Base-by-base conservation (phyloP, 495 filamentous ascomycete genomes). In the Daldinia caldariorum region DNA sequence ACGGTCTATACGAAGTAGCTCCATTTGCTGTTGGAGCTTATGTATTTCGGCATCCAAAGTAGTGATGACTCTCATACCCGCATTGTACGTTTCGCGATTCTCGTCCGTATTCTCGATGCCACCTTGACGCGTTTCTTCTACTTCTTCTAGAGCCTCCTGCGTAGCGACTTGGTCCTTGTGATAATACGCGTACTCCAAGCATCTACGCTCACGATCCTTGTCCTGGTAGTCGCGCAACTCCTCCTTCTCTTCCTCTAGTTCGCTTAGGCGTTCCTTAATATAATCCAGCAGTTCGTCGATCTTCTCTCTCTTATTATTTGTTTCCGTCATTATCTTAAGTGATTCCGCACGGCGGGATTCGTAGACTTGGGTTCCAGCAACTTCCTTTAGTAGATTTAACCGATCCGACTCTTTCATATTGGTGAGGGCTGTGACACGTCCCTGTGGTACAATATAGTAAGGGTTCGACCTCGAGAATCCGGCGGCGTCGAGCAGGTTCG, bases 391-490 rank as follows among this genome's bases (percentile, higher is more conserved):
- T 31, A 99, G 82, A 56, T 90, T 92, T 66, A 99, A 77, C 58
- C 95, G 86, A 73, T 97, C 94, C 1, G 88, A 86, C 74, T 99
- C 95, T 78, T 97, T 97, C 96, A 97, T 98, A 74, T 97, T 99
- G 20, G 95, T 99, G 71, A 99, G 85, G 22, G 92, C 90, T 0
- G 96, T 97, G 56, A 99, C 94, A 66, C 96, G 91, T 35, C 95
- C 95, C 76, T 99, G 95, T 2, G 96, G 95, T 1, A 99, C 95
- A 70, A 99, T 99, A 76, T 98, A 99, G 83, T 97, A 99, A 20
- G 95, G 95, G 78, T 99, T 99, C 63, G 94, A 97, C 65, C 92
- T 91, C 57, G 94, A 97, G 79, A 99, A 98, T 20, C 95, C 95
- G 5, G 95, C 95, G 8, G 93, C 94, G 78, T 99, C 95, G 18